Evolutionary conservation across 768 basidiomycete genomes (phyloP).

Genomic region (Lactarius vividus): DNA sequence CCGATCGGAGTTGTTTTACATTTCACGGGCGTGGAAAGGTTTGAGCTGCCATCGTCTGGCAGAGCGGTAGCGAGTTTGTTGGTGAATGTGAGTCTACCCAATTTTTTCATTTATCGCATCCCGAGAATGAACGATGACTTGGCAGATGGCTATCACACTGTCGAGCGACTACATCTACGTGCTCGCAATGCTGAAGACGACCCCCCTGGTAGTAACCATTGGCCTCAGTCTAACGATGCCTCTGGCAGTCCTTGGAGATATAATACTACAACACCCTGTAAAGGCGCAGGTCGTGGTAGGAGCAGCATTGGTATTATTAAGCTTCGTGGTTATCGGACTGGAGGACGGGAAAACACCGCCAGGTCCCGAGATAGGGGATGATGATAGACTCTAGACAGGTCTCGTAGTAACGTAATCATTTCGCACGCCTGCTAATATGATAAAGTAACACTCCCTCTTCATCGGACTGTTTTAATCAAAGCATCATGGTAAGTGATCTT

Average conservation of each 20-base stretch:
- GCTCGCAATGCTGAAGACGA: slow-evolving; percentile 94
- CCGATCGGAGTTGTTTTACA: slow-evolving; percentile 80
- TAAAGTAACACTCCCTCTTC: neutral
- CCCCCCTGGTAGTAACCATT: slow-evolving; percentile 88
- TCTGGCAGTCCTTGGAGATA: slow-evolving; percentile 81
- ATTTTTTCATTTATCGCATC: neutral
- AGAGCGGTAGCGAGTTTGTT: slow-evolving; percentile 49
- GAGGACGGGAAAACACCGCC: slow-evolving; percentile 40
- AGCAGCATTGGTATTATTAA: slow-evolving; percentile 69
- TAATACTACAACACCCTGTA: slow-evolving; percentile 57
- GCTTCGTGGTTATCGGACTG: slow-evolving; percentile 73
- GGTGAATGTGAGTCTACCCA: slow-evolving; percentile 47
- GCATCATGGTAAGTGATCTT: slow-evolving; percentile 19
- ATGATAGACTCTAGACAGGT: neutral
- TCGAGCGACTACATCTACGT: slow-evolving; percentile 86
- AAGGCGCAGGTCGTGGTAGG: slow-evolving; percentile 64
- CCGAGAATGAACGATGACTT: neutral
- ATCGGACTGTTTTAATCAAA: neutral
- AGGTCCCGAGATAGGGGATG: slow-evolving; percentile 9
- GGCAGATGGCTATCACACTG: slow-evolving; percentile 78
- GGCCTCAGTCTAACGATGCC: slow-evolving; percentile 94
- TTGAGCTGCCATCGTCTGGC: slow-evolving; percentile 61
- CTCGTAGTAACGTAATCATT: neutral
- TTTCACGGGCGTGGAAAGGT: slow-evolving; percentile 63
- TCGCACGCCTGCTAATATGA: neutral